These are phyloP conservation scores for Cicer bijugum DNA, from an alignment of 306 rosid species.

Conservation along the genomic window DNA sequence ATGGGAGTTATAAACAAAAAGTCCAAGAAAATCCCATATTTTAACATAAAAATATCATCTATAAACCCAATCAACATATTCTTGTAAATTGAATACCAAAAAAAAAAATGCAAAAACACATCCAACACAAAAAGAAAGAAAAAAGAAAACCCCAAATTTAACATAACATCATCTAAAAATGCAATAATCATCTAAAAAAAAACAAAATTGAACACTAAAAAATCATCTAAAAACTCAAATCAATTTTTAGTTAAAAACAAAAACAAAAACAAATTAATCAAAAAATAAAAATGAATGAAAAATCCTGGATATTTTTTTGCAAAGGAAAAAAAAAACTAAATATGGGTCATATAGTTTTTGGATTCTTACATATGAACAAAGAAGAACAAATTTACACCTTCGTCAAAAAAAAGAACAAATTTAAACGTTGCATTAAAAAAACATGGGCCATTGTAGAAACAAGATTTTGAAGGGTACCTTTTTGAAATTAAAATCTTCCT, in stretches of 20 bases:
- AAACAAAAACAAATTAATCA: neutral
- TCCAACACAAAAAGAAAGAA: neutral
- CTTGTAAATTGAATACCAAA: neutral
- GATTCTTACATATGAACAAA: neutral
- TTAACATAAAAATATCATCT: neutral
- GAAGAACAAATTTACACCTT: too few relatives aligned
- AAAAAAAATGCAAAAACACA: neutral
- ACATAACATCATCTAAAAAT: neutral
- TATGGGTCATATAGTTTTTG: neutral
- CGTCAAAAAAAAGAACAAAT: too few relatives aligned
- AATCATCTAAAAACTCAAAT: neutral
- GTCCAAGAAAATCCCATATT: neutral
- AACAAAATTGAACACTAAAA: neutral
- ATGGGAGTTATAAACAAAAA: neutral
- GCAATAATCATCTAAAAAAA: neutral
- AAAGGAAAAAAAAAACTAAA: neutral
- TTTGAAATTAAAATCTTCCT: slow-evolving; percentile 44
- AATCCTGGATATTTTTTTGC: neutral
- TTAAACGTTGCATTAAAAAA: neutral
- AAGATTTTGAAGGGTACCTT: slow-evolving; percentile 42
- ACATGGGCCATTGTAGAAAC: neutral
- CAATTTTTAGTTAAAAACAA: neutral
- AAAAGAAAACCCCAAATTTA: neutral
- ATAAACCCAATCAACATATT: neutral
- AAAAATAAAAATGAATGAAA: neutral